These are phyloP conservation scores for Saururus chinensis DNA, from an alignment of 164 flowering plant species.

Conservation along the genomic window DNA sequence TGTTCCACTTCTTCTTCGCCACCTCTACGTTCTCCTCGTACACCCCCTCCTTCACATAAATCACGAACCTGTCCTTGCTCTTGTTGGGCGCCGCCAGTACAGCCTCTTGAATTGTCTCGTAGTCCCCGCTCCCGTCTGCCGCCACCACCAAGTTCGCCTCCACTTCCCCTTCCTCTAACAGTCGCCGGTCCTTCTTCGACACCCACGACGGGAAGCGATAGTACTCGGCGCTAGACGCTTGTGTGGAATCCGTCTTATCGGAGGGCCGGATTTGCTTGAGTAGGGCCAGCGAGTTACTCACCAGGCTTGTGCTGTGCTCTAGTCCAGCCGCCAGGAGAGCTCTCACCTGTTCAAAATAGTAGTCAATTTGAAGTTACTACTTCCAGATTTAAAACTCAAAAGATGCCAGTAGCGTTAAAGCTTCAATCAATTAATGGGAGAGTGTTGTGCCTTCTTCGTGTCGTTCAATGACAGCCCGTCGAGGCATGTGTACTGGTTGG, in stretches of 20 bases:
- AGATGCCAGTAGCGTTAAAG: neutral
- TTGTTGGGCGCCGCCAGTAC: slow-evolving; percentile 64
- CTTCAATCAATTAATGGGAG: neutral
- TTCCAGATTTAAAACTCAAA: too few species aligned
- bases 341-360: neutral
- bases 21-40: slow-evolving; percentile 81
- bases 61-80: slow-evolving; percentile 51
- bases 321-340: neutral
- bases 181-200: slow-evolving; percentile 29
- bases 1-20: slow-evolving; percentile 37
- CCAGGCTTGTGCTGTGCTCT: slow-evolving; percentile 30
- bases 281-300: slow-evolving; percentile 65
- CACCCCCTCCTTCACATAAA: slow-evolving; percentile 71
- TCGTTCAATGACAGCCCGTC: slow-evolving; percentile 49
- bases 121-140: slow-evolving; percentile 81
- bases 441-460: neutral
- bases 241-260: neutral
- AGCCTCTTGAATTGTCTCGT: slow-evolving; percentile 61
- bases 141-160: slow-evolving; percentile 55
- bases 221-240: neutral
- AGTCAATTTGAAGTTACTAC: neutral
- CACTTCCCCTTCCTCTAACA: slow-evolving; percentile 27
- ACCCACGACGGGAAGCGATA: slow-evolving; percentile 70
- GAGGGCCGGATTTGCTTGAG: slow-evolving; percentile 6
- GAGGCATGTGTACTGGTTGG: slow-evolving; percentile 78